phyloP scores from a whole-genome alignment of 2,329 filamentous ascomycete genomes.

The Volutella citrinella region DNA sequence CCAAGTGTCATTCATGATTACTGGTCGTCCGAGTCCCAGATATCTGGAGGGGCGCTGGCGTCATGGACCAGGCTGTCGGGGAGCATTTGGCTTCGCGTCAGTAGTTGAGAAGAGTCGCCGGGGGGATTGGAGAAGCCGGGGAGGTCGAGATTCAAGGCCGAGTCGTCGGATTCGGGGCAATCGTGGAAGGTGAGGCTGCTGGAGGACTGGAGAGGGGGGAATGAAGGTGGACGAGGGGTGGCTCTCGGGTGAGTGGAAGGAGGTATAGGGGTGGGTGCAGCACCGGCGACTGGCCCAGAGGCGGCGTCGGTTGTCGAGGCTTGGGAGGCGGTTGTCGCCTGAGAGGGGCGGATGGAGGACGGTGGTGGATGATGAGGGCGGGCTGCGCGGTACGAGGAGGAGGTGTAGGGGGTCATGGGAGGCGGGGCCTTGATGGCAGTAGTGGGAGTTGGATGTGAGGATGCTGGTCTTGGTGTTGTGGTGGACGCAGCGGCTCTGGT shows the following conservation, averaged over 20 bases:
- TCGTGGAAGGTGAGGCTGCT: constrained; percentile 25
- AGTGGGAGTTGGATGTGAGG: constrained; percentile 11
- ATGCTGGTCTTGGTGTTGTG: constrained; percentile 11
- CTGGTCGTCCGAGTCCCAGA: constrained; percentile 40
- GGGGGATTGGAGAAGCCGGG: constrained; percentile 10
- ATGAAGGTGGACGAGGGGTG: constrained; percentile 9
- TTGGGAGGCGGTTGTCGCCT: constrained; percentile 37
- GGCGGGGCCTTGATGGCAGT: constrained; percentile 17
- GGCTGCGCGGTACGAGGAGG: constrained; percentile 17
- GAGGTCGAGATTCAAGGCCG: constrained; percentile 14
- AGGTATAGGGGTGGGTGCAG: too few relatives aligned
- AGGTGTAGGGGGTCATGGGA: constrained; percentile 4
- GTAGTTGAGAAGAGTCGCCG: constrained; percentile 41
- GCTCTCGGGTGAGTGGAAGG: too few relatives aligned
- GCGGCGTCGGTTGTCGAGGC: constrained; percentile 33
- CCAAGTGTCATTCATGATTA: too few relatives aligned
- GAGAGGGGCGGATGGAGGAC: constrained; percentile 25
- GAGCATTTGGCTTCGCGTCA: constrained; percentile 51
- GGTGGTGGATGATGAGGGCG: constrained; percentile 11
- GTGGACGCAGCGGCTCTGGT: too few relatives aligned
- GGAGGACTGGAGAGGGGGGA: constrained; percentile 16
- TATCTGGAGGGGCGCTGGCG: constrained; percentile 29
- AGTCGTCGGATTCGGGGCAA: constrained; percentile 16
- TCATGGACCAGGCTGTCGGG: constrained; percentile 44
- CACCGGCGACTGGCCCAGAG: too few relatives aligned